These are phyloP conservation scores for Prunella vulgaris DNA, from an alignment of 257 asterid genomes.

Conservation along the genomic window DNA sequence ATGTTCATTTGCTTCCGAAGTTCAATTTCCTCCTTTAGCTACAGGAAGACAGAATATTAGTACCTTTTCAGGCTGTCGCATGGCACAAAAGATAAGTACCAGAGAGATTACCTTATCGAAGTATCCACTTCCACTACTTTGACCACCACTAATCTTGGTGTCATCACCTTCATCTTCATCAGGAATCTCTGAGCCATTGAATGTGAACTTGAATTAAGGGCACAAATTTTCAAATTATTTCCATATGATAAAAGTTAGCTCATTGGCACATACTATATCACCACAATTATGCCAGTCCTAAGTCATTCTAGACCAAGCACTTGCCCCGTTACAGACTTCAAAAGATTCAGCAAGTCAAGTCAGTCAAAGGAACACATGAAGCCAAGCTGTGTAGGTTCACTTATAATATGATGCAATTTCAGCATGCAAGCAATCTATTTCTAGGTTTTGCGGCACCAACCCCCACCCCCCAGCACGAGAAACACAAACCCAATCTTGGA, in stretches of 20 bases:
- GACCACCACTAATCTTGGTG: constrained; percentile 43
- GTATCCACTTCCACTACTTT: constrained; percentile 62
- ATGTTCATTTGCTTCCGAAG: constrained; percentile 73
- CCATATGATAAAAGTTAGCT: constrained; percentile 16
- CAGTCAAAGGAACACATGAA: not conserved
- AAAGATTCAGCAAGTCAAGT: constrained; percentile 5
- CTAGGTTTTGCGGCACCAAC: not conserved
- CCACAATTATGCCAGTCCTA: not conserved
- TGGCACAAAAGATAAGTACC: constrained; percentile 12
- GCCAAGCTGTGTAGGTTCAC: not conserved
- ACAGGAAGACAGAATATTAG: constrained; percentile 23
- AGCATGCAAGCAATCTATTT: constrained; percentile 6
- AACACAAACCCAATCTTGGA: not conserved
- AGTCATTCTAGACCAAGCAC: not conserved
- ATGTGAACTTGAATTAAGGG: constrained; percentile 60
- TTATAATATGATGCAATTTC: not conserved
- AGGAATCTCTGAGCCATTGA: constrained; percentile 49
- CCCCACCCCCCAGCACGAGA: not conserved
- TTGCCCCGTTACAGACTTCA: constrained; percentile 1
- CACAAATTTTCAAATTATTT: constrained; percentile 20
- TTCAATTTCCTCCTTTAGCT: constrained; percentile 87
- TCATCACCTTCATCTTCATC: constrained; percentile 56
- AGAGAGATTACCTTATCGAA: constrained; percentile 61
- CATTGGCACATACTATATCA: not conserved
- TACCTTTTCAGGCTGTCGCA: not conserved